Percentiles rank a stretch among this genome's conserved stretches.
Evolutionary conservation across 257 asterid genomes (phyloP).

Genomic region (Solanum peruvianum): DNA sequence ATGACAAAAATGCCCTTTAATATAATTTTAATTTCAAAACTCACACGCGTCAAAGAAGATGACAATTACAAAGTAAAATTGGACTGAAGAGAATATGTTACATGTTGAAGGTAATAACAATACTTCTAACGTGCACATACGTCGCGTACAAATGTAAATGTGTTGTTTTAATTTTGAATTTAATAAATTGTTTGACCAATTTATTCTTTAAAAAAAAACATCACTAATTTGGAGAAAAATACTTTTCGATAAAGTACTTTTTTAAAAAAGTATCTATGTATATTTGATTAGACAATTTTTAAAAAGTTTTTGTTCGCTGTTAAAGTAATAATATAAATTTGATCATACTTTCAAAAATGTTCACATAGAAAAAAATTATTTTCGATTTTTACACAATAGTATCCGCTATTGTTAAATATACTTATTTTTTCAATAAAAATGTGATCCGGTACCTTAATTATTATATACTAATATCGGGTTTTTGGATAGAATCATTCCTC

Average conservation of each 20-base stretch:
- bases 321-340: not conserved
- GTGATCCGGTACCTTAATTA: no score
- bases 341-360: not conserved
- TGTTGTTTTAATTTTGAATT: not conserved
- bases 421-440: not conserved
- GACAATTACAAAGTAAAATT: not conserved
- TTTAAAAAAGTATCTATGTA: rapidly evolving
- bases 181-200: not conserved
- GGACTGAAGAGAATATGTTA: not conserved
- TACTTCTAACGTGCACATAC: not conserved
- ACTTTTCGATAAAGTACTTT: not conserved
- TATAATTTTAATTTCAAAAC: no score
- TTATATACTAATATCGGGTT: no score
- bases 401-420: not conserved
- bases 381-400: not conserved
- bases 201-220: rapidly evolving
- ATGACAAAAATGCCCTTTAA: no score
- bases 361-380: not conserved
- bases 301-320: not conserved
- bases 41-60: no score
- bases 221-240: not conserved
- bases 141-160: not conserved
- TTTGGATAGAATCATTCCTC: no score
- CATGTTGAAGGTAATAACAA: not conserved
- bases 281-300: not conserved